A percentile compares a stretch with the other conserved stretches of the same genome.
These are phyloP conservation scores for Microdochium trichocladiopsis DNA, from an alignment of 2,329 filamentous ascomycete species.

Conservation along the genomic window DNA sequence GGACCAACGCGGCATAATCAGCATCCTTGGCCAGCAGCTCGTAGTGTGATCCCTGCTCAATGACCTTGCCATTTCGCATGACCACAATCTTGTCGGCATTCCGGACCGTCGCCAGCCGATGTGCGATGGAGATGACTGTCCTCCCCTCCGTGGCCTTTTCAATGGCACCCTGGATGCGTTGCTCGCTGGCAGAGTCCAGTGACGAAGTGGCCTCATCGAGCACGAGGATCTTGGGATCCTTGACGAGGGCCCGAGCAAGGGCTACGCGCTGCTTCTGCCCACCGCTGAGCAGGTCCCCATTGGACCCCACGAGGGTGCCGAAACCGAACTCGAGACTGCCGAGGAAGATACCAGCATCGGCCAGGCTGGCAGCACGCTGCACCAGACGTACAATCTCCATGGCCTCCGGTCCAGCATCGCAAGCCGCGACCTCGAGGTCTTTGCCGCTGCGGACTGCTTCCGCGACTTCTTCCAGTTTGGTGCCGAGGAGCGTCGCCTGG, in stretches of 20 bases:
- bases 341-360: conserved; percentile 47
- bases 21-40: conserved; percentile 38
- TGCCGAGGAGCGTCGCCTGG: conserved; percentile 37
- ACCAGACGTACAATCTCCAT: conserved; percentile 44
- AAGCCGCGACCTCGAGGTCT: conserved; percentile 35
- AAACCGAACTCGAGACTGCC: conserved; percentile 37
- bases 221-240: conserved; percentile 36
- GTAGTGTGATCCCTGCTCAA: conserved; percentile 56
- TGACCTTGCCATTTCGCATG: conserved; percentile 48
- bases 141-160: conserved; percentile 25
- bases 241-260: conserved; percentile 37
- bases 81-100: conserved; percentile 62
- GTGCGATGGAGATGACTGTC: conserved; percentile 63
- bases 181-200: conserved; percentile 40
- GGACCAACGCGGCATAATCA: conserved; percentile 22
- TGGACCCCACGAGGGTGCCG: conserved; percentile 32
- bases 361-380: conserved; percentile 42
- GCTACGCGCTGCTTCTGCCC: conserved; percentile 42
- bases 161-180: conserved; percentile 31
- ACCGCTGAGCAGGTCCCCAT: conserved; percentile 35
- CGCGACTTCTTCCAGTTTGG: conserved; percentile 41
- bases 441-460: conserved; percentile 42
- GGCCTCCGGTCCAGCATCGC: conserved; percentile 32
- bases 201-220: conserved; percentile 44
- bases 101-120: conserved; percentile 51